These are phyloP conservation scores for Asclepias syriaca DNA, from an alignment of 257 asterid genomes.

Conservation along the genomic window DNA sequence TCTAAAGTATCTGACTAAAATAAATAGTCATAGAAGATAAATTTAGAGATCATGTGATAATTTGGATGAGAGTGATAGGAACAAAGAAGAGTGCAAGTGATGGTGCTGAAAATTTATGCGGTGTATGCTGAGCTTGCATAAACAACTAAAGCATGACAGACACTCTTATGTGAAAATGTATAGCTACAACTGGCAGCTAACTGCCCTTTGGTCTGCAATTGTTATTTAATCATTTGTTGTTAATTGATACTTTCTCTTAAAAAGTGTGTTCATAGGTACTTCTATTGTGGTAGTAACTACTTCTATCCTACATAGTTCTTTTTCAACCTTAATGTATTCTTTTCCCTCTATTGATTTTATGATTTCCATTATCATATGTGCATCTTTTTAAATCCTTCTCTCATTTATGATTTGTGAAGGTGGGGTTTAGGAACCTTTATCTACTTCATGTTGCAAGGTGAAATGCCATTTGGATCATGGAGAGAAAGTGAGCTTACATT, in stretches of 20 bases:
- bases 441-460: slow-evolving; percentile 91
- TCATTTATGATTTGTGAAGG: slow-evolving; percentile 38
- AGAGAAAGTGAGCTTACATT: slow-evolving; percentile 89
- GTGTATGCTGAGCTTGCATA: not conserved
- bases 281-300: not conserved
- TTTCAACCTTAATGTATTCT: not conserved
- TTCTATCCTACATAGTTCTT: not conserved
- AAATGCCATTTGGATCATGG: slow-evolving; percentile 98
- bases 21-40: not conserved
- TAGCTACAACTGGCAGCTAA: not conserved
- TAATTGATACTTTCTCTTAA: not conserved
- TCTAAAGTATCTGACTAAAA: not conserved
- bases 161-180: not conserved
- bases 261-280: not conserved
- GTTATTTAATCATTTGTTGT: not conserved
- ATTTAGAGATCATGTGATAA: not conserved
- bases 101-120: not conserved
- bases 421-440: slow-evolving; percentile 91
- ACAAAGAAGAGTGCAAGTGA: not conserved
- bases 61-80: not conserved
- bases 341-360: not conserved
- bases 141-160: no score
- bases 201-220: not conserved
- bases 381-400: not conserved
- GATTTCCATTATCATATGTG: not conserved